Conservation (phyloP, 345 rosid species). For the Linum trigynum region DNA sequence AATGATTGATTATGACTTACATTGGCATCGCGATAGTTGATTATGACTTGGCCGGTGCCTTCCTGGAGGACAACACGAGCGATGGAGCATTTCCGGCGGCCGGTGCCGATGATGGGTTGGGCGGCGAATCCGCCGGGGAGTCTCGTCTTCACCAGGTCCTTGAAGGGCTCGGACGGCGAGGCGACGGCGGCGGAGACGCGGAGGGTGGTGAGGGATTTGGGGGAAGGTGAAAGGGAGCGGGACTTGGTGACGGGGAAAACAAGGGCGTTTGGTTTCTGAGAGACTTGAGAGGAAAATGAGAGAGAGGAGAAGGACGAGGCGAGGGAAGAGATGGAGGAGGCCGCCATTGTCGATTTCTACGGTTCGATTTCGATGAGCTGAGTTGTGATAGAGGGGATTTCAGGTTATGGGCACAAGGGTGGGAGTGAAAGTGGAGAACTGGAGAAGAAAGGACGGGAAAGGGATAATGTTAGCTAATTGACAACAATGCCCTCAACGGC, state of each 20-base stretch:
- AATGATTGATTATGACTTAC: constrained; percentile 18
- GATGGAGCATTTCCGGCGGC: constrained; percentile 80
- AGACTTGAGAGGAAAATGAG: constrained; percentile 67
- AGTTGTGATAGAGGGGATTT: background rate
- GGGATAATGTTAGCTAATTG: background rate
- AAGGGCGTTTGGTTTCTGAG: constrained; percentile 33
- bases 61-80: constrained; percentile 93
- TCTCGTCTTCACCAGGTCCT: constrained; percentile 69
- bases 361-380: background rate
- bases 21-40: constrained; percentile 84
- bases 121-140: constrained; percentile 94
- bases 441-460: background rate
- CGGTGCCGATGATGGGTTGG: constrained; percentile 77
- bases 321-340: constrained; percentile 49
- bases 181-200: constrained; percentile 48
- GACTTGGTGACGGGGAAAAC: constrained; percentile 29
- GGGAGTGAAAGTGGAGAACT: background rate
- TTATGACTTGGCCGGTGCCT: constrained; percentile 75
- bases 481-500: background rate
- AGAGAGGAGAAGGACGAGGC: constrained; percentile 63
- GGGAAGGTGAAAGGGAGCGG: constrained; percentile 15
- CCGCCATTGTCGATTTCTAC: constrained; percentile 24
- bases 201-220: constrained; percentile 28
- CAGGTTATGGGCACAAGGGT: background rate
- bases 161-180: constrained; percentile 35